Base-by-base conservation (phyloP, 2,329 filamentous ascomycete species). In the Calonectria leucothoes region DNA sequence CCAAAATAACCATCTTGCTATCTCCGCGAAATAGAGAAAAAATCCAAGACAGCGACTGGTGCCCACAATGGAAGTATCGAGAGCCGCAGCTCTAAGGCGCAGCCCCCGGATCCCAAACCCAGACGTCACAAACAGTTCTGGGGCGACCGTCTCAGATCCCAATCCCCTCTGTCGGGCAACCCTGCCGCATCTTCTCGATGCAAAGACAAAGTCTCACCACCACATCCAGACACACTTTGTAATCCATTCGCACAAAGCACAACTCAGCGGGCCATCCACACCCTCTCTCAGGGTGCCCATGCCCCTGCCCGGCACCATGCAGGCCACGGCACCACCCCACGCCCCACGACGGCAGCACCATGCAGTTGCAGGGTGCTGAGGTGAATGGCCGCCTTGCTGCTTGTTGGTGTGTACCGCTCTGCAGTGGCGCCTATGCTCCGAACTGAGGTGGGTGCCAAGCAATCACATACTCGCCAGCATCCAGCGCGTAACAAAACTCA, bases 201-300 rank as follows among this genome's bases (percentile, higher is more conserved):
- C 25, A 77, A 64, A 69, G 51, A 29, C 71, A 69, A 31, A 63
- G 73, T 78, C 75, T 76, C 75, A 77, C 75, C 55, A 77, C 45
- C 66, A 42, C 66, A 45, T 64, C 65, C 55, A 57, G 67, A 39
- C 33, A 59, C 55, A n/a, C 55, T 65, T 61, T 70, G 59, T 64
- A 51, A 68, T 73, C 29, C 71, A 57, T 33, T 23, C 45, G 23
- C 61, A 66, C 59, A 39, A 39, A 51, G 55, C 42, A 70, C 67
- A 35, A 25, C 37, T 61, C 20, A 51, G 66, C 55, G 39, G 42
- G 31, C 45, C 42, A 63, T 31, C 42, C 48, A 55, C 61, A 69
- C 67, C 59, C 49, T 75, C 49, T 75, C 33, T 61, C 42, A 66
- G 61, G 55, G 61, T 68, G 66, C 55, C 23, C 23, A 39, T 65